Percentiles rank a stretch among this genome's conserved stretches.
Evolutionary conservation across 495 filamentous ascomycete genomes (phyloP).

Genomic region (Copromyces sp.): DNA sequence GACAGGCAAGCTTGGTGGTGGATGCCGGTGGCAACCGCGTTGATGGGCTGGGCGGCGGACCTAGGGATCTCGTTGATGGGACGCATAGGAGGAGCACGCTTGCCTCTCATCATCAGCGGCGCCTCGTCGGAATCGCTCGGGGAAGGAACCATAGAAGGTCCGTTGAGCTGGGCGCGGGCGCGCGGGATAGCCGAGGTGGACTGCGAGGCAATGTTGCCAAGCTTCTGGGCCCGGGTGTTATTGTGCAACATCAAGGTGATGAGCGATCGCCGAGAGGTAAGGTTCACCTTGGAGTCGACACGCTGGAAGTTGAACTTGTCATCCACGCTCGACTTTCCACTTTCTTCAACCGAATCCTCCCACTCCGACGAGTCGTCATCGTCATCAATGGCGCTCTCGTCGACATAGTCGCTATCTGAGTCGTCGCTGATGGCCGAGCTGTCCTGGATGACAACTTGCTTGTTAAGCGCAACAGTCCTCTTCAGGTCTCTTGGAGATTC

Average conservation of each 20-base stretch:
- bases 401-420: constrained; percentile 60
- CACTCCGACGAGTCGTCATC: constrained; percentile 81
- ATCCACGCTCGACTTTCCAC: constrained; percentile 67
- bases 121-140: constrained; percentile 60
- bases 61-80: constrained; percentile 60
- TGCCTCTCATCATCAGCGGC: constrained; percentile 53
- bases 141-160: constrained; percentile 61
- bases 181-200: constrained; percentile 73
- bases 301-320: constrained; percentile 75
- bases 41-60: constrained; percentile 68
- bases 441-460: constrained; percentile 57
- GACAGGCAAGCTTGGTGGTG: constrained; percentile 63
- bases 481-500: constrained; percentile 61
- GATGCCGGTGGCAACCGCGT: constrained; percentile 56
- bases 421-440: constrained; percentile 55
- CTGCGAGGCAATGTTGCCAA: constrained; percentile 57
- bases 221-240: constrained; percentile 51
- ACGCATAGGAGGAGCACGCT: constrained; percentile 33
- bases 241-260: constrained; percentile 80
- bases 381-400: constrained; percentile 79
- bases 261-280: constrained; percentile 77
- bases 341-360: constrained; percentile 90
- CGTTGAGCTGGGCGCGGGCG: constrained; percentile 61
- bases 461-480: constrained; percentile 80
- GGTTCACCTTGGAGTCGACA: constrained; percentile 78